Evolutionary conservation across 2,329 filamentous ascomycete species (phyloP).

Genomic region (Pseudogymnoascus sp.): DNA sequence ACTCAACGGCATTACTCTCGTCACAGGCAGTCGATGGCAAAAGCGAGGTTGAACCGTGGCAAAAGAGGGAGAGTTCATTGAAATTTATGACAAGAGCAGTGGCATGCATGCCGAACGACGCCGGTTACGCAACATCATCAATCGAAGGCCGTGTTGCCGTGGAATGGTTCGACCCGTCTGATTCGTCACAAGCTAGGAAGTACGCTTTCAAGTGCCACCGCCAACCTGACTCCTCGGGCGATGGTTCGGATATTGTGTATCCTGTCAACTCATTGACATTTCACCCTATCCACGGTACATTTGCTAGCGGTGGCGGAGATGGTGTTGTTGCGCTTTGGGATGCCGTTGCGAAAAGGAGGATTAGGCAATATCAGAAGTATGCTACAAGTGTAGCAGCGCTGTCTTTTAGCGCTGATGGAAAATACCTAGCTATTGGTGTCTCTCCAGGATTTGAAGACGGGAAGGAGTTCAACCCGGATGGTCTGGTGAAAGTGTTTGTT

Average conservation of each 20-base stretch:
- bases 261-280: slow-evolving; percentile 67
- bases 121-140: slow-evolving; percentile 82
- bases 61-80: slow-evolving; percentile 84
- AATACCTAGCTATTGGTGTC: slow-evolving; percentile 56
- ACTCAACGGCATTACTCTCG: slow-evolving; percentile 52
- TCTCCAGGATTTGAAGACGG: slow-evolving; percentile 66
- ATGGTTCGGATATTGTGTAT: slow-evolving; percentile 59
- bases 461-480: slow-evolving; percentile 63
- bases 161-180: slow-evolving; percentile 91
- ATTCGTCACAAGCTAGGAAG: slow-evolving; percentile 82
- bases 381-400: slow-evolving; percentile 55
- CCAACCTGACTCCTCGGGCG: slow-evolving; percentile 57
- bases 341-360: slow-evolving; percentile 61
- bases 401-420: slow-evolving; percentile 57
- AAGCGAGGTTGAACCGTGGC: slow-evolving; percentile 68
- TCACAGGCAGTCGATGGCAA: slow-evolving; percentile 40
- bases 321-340: slow-evolving; percentile 68
- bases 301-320: slow-evolving; percentile 66
- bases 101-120: slow-evolving; percentile 93
- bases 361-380: slow-evolving; percentile 62
- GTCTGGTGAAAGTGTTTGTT: slow-evolving; percentile 70
- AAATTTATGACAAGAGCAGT: slow-evolving; percentile 95
- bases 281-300: slow-evolving; percentile 57
- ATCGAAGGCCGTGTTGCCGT: slow-evolving; percentile 96
- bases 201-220: slow-evolving; percentile 99